phyloP scores from a whole-genome alignment of 2,329 filamentous ascomycete genomes.

The Penicillium paneum region DNA sequence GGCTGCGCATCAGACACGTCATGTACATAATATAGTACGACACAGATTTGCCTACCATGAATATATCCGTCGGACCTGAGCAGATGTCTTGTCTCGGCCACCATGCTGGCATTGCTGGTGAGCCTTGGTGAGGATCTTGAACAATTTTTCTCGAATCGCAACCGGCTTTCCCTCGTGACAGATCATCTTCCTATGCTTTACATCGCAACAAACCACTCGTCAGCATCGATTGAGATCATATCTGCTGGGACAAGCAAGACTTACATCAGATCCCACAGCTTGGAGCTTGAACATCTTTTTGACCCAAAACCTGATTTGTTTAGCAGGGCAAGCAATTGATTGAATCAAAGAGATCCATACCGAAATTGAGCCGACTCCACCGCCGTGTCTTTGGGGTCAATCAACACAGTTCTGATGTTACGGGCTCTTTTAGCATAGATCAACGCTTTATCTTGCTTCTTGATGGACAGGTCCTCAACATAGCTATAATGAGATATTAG shows the following conservation, averaged over 20 bases:
- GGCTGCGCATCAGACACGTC: background rate
- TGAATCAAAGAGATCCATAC: constrained; percentile 27
- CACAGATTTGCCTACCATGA: constrained; percentile 43
- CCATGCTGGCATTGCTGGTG: constrained; percentile 52
- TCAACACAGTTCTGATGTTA: constrained; percentile 48
- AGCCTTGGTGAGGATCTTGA: constrained; percentile 50
- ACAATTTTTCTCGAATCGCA: constrained; percentile 51
- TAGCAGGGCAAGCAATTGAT: background rate
- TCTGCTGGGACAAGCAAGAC: constrained; percentile 12
- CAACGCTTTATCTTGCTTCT: constrained; percentile 53
- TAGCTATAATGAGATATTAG: constrained; percentile 36
- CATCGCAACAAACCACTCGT: background rate
- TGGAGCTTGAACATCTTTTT: constrained; percentile 54
- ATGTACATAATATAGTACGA: background rate
- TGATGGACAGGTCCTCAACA: constrained; percentile 49
- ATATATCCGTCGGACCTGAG: constrained; percentile 49
- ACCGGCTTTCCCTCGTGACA: constrained; percentile 53
- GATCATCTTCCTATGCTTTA: constrained; percentile 43
- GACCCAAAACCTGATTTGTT: constrained; percentile 47
- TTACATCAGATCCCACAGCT: constrained; percentile 41
- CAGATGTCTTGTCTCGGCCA: constrained; percentile 53
- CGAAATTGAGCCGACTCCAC: constrained; percentile 52
- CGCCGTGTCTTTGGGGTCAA: constrained; percentile 50
- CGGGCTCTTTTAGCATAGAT: constrained; percentile 48
- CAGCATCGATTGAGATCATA: background rate